Percentiles rank a stretch among this genome's conserved stretches.
Conservation (phyloP, 805 yeast genomes). For the Wickerhamomyces subpelliculosus region DNA sequence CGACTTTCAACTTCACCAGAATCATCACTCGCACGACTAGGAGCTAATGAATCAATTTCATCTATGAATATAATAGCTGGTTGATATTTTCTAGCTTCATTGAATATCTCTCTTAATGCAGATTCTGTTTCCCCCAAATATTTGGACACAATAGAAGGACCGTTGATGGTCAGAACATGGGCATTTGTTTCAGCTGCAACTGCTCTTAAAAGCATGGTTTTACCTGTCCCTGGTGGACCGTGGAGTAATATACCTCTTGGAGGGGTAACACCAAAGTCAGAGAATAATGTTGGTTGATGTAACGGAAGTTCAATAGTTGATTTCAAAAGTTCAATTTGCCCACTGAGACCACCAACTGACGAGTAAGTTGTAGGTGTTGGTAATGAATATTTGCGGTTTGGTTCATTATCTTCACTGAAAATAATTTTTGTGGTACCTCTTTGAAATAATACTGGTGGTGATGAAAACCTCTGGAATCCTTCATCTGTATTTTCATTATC, state of each 20-base stretch:
- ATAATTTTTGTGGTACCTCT: constrained; percentile 25
- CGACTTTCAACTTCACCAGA: constrained; percentile 86
- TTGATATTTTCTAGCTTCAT: constrained; percentile 78
- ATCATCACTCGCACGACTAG: constrained; percentile 76
- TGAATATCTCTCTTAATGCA: constrained; percentile 71
- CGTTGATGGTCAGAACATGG: constrained; percentile 80
- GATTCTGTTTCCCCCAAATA: constrained; percentile 93
- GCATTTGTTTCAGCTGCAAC: constrained; percentile 75
- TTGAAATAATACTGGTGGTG: constrained; percentile 42
- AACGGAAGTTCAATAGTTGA: constrained; percentile 76
- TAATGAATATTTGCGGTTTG: constrained; percentile 33
- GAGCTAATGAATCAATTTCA: constrained; percentile 90
- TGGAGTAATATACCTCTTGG: constrained; percentile 90
- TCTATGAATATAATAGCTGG: constrained; percentile 88
- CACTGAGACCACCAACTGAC: constrained; percentile 70
- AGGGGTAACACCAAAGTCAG: constrained; percentile 83
- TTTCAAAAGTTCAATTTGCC: constrained; percentile 54
- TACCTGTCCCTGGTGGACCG: constrained; percentile 98
- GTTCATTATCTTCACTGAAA: constrained; percentile 19
- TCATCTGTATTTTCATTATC: constrained; percentile 14
- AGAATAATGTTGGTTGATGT: constrained; percentile 66
- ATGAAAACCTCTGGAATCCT: constrained; percentile 24
- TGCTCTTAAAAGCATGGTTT: constrained; percentile 79
- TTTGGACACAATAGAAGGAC: constrained; percentile 88
- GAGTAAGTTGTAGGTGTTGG: constrained; percentile 40